Evolutionary conservation across 1,284 basidiomycete genomes (phyloP).

Genomic region (Hortiboletus rubellus): DNA sequence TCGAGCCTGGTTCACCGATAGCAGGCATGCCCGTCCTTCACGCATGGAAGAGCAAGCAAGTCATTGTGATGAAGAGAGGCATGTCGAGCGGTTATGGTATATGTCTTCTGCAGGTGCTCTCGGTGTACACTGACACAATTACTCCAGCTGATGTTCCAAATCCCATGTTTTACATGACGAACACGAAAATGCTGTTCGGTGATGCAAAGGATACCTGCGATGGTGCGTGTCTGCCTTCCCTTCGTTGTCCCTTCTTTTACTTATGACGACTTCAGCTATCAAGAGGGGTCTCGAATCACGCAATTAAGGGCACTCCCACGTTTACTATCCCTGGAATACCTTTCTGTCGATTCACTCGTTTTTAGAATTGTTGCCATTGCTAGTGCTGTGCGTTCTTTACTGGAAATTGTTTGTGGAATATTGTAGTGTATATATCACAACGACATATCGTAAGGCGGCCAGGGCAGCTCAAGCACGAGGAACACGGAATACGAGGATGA

Average conservation of each 20-base stretch:
- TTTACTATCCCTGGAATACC: slow-evolving; percentile 3
- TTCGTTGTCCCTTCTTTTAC: slow-evolving; percentile 10
- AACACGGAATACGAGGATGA: slow-evolving; percentile 17
- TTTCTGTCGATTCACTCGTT: slow-evolving; percentile 22
- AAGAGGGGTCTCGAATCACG: slow-evolving; percentile 55
- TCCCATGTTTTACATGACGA: slow-evolving; percentile 87
- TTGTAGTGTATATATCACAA: slow-evolving; percentile 33
- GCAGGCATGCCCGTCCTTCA: slow-evolving; percentile 89
- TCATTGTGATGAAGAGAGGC: slow-evolving; percentile 87
- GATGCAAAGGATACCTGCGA: slow-evolving; percentile 87
- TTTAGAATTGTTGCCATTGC: slow-evolving; percentile 11
- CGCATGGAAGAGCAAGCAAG: slow-evolving; percentile 89
- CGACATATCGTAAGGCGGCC: slow-evolving; percentile 27
- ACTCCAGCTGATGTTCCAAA: slow-evolving; percentile 78
- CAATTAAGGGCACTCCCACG: slow-evolving; percentile 14
- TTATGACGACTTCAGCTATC: slow-evolving; percentile 42
- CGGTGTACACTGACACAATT: slow-evolving; percentile 2
- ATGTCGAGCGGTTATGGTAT: slow-evolving; percentile 81
- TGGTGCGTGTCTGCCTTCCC: slow-evolving; percentile 45
- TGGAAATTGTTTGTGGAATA: slow-evolving; percentile 17
- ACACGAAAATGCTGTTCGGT: slow-evolving; percentile 86
- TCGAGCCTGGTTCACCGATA: slow-evolving; percentile 82
- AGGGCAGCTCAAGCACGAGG: slow-evolving; percentile 7
- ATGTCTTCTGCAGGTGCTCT: slow-evolving; percentile 21
- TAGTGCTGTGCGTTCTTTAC: background rate